Percentiles rank a stretch among this genome's conserved stretches.
phyloP scores from a whole-genome alignment of 2,329 filamentous ascomycete genomes.

The Colletotrichum spinosum region DNA sequence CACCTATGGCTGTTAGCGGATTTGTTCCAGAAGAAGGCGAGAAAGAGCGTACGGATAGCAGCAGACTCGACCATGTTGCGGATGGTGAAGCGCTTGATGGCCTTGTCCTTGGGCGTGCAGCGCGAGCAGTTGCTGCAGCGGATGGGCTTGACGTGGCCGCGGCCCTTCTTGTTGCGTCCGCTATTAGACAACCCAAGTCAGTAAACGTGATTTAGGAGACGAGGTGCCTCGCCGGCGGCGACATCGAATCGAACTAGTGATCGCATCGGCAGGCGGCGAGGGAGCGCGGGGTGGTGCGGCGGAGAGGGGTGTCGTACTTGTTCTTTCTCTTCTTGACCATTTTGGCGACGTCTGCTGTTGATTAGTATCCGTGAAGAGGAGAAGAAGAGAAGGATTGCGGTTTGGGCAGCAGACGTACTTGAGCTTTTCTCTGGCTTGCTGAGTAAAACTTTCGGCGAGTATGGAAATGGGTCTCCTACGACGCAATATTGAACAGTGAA shows the following conservation, averaged over 20 bases:
- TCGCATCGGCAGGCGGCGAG: background rate
- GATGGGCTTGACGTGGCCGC: slow-evolving; percentile 99
- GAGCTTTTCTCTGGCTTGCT: slow-evolving; percentile 38
- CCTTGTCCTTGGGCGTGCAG: slow-evolving; percentile 99
- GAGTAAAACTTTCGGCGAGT: slow-evolving; percentile 27
- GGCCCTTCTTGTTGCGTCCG: slow-evolving; percentile 99
- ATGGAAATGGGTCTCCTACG: slow-evolving; percentile 13
- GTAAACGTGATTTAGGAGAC: slow-evolving; percentile 3
- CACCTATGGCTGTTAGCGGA: slow-evolving; percentile 71
- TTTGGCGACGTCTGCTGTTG: slow-evolving; percentile 65
- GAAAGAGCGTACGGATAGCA: slow-evolving; percentile 85
- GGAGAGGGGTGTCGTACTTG: slow-evolving; percentile 62
- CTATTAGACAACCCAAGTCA: slow-evolving; percentile 58
- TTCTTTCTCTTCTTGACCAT: slow-evolving; percentile 81
- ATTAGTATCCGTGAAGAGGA: slow-evolving; percentile 42
- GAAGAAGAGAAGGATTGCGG: slow-evolving; percentile 37
- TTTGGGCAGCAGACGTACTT: slow-evolving; percentile 36
- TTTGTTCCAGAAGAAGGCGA: background rate
- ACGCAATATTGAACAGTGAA: background rate
- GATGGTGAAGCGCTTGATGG: slow-evolving; percentile 99
- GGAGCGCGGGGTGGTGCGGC: background rate
- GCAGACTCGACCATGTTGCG: slow-evolving; percentile 99
- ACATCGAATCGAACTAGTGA: background rate
- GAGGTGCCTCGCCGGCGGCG: slow-evolving; percentile 9
- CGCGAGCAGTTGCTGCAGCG: slow-evolving; percentile 79